phyloP scores from a whole-genome alignment of 2,329 filamentous ascomycete genomes.

The Ceratocystis colombiana region DNA sequence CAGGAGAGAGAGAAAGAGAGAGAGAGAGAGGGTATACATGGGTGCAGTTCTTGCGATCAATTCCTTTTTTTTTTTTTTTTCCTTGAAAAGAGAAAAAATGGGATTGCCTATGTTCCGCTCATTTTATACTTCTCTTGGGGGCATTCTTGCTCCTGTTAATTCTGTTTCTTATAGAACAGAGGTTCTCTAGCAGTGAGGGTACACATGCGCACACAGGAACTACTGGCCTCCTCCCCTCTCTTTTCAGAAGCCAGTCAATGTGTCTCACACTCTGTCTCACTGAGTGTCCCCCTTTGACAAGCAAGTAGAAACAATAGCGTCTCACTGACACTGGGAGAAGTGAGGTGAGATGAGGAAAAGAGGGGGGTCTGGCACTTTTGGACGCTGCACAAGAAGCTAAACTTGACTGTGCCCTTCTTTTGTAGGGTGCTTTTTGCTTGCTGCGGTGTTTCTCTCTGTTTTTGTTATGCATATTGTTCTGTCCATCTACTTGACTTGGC shows the following conservation, averaged over 20 bases:
- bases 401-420: not conserved
- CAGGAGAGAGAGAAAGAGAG: not conserved
- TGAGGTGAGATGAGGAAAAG: not conserved
- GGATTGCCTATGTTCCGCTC: no score
- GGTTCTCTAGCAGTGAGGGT: not conserved
- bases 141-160: not conserved
- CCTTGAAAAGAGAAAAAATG: no score
- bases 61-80: not conserved
- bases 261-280: conserved; percentile 12
- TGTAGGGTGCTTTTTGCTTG: not conserved
- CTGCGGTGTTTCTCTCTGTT: no score
- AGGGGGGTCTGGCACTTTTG: conserved; percentile 7
- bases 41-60: not conserved
- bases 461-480: no score
- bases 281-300: conserved; percentile 6
- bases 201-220: conserved; percentile 2
- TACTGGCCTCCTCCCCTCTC: not conserved
- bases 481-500: no score
- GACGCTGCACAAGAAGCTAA: conserved; percentile 13
- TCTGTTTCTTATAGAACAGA: conserved; percentile 7
- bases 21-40: not conserved
- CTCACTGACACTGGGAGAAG: conserved; percentile 2
- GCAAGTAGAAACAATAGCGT: conserved; percentile 9
- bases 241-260: not conserved
- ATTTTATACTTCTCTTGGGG: not conserved